phyloP scores from a whole-genome alignment of 164 flowering plant species.

The Vitis rotundifolia region DNA sequence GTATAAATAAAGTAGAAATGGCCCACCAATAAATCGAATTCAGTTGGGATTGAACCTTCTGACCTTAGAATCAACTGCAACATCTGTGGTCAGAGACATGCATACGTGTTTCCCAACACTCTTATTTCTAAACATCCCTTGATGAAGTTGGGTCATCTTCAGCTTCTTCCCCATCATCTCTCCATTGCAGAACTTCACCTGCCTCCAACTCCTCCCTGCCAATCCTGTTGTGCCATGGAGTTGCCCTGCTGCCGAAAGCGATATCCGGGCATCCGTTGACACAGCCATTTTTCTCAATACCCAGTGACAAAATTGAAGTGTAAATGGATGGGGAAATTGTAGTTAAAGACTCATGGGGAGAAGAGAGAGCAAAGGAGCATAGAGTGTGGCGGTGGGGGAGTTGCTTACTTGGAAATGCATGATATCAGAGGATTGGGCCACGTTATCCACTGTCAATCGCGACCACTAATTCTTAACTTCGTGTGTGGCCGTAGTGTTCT shows the following conservation, averaged over 20 bases:
- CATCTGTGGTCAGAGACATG: slow-evolving; percentile 51
- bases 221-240: slow-evolving; percentile 28
- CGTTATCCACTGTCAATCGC: slow-evolving; percentile 46
- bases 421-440: slow-evolving; percentile 31
- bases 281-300: slow-evolving; percentile 43
- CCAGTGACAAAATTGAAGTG: slow-evolving; percentile 15
- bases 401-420: slow-evolving; percentile 26
- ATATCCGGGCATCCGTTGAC: slow-evolving; percentile 48
- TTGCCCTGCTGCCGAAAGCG: slow-evolving; percentile 46
- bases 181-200: slow-evolving; percentile 54
- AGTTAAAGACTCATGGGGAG: neutral
- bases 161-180: slow-evolving; percentile 78
- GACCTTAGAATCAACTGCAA: slow-evolving; percentile 59
- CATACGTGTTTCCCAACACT: slow-evolving; percentile 24
- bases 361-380: neutral
- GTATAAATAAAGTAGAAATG: too few species aligned
- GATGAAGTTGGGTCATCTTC: slow-evolving; percentile 14
- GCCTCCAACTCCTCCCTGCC: slow-evolving; percentile 30
- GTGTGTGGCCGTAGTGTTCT: slow-evolving; percentile 4
- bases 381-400: neutral
- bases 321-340: neutral
- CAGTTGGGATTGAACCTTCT: neutral
- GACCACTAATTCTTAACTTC: slow-evolving; percentile 51
- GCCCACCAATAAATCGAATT: too few species aligned
- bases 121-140: neutral